Evolutionary conservation across 805 yeast genomes (phyloP).

Genomic region (Candida awuae): DNA sequence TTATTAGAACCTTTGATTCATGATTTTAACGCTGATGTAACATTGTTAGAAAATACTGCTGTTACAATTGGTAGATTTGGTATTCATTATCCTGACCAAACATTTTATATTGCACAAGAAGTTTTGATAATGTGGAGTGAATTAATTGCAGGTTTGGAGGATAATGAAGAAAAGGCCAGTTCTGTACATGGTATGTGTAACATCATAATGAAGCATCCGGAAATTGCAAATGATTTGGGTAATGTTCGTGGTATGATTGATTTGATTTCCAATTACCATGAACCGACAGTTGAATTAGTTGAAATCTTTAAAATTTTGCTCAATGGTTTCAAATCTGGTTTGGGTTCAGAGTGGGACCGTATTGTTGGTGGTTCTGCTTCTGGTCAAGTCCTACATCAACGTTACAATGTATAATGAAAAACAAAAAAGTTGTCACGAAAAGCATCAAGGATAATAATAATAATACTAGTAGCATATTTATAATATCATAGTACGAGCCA

Average conservation of each 20-base stretch:
- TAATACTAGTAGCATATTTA: constrained; percentile 2
- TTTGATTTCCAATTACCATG: constrained; percentile 48
- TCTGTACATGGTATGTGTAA: constrained; percentile 80
- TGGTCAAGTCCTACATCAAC: not conserved
- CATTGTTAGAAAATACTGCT: constrained; percentile 80
- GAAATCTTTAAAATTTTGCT: constrained; percentile 38
- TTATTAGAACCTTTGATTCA: constrained; percentile 54
- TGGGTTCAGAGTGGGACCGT: constrained; percentile 33
- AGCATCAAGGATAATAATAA: not conserved
- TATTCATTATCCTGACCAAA: constrained; percentile 44
- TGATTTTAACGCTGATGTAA: constrained; percentile 44
- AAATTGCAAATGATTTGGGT: constrained; percentile 37
- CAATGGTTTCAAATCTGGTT: constrained; percentile 37
- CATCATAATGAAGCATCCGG: constrained; percentile 60
- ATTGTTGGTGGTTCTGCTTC: constrained; percentile 1
- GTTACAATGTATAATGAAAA: constrained; percentile 20
- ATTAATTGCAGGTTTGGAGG: constrained; percentile 57
- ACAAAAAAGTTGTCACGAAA: not conserved
- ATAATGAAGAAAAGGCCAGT: constrained; percentile 82
- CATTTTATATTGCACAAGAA: constrained; percentile 8
- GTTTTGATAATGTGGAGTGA: constrained; percentile 64
- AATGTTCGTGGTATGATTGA: constrained; percentile 47
- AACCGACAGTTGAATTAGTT: constrained; percentile 41
- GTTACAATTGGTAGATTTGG: constrained; percentile 87
- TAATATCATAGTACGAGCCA: too few relatives aligned